Base-by-base conservation (phyloP, 1,284 basidiomycete genomes). In the Rhizopogon parksii region DNA sequence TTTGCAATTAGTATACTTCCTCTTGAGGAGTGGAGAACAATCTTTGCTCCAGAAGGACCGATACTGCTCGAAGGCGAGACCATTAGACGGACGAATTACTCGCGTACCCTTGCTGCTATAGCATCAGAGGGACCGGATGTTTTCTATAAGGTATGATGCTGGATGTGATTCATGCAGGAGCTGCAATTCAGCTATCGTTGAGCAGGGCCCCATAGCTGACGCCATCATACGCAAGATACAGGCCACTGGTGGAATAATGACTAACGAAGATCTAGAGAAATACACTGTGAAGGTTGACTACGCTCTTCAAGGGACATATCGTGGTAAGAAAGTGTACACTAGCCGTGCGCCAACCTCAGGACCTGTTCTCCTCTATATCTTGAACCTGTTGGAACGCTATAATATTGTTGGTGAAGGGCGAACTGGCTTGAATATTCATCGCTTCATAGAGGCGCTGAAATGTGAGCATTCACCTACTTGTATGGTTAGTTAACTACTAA, bases 271-370 rank as follows among this genome's bases (percentile, higher is more conserved):
- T 67, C 68, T 95, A 27, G 73, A 73, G 48, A 71, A 71, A 14
- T 99, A 95, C 69, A 65, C 71, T 27, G 83, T 88, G 21, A 78
- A 80, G 47, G 80, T 91, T 14, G 71, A 78, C 50, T 82, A 73
- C 34, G 89, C 95, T 4, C 71, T 96, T 36, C 66, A 83, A 60
- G 88, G 90, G 4, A 81, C 77, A 0, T 98, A 91, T 68, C 75
- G 76, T 24, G 83, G 82, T 38, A 80, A 82, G 59, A 90, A 80
- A 53, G 76, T 98, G 21, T 96, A 91, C 68, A 93, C 91, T 0
- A 81, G 88, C 0, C 80, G 81, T 60, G 84, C 89, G 8, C 95
- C 94, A 5, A 85, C 88, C 3, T 90, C 83, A 25, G 92, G 91
- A 15, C 82, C 86, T 60, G 87, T 86, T 6, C 69, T 94, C 27